Conservation (phyloP, 441 rosid genomes). For the Populus trichocarpa region DNA sequence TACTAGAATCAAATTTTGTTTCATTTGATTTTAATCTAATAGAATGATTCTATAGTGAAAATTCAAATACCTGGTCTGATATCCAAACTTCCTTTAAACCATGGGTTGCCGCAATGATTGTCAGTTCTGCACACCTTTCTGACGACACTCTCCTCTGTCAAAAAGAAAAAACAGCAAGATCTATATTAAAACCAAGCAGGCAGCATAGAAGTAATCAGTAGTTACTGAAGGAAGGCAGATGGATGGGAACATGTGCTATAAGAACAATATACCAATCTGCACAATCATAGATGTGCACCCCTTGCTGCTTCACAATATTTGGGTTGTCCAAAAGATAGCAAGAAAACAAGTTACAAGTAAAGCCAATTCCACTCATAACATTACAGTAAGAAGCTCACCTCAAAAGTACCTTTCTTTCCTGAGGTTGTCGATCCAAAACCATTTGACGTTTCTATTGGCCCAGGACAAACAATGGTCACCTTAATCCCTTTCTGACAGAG, state of each 20-base stretch:
- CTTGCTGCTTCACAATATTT: neutral
- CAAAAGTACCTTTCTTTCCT: constrained; percentile 37
- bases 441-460: constrained; percentile 75
- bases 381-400: constrained; percentile 35
- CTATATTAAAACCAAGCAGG: constrained; percentile 1
- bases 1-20: no score
- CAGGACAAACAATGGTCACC: constrained; percentile 94
- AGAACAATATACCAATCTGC: neutral
- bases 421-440: constrained; percentile 56
- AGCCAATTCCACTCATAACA: neutral
- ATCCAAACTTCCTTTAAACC: constrained; percentile 94
- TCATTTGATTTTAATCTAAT: neutral
- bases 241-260: neutral
- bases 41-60: neutral
- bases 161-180: constrained; percentile 1
- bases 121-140: constrained; percentile 81
- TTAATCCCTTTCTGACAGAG: constrained; percentile 74
- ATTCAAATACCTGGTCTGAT: constrained; percentile 67
- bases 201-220: constrained; percentile 10
- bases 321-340: neutral
- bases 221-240: neutral
- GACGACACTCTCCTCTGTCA: constrained; percentile 75
- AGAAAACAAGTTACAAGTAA: neutral
- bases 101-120: constrained; percentile 75
- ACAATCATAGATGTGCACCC: neutral